These are phyloP conservation scores for Wickerhamomyces chambardii DNA, from an alignment of 805 yeast species.

Conservation along the genomic window DNA sequence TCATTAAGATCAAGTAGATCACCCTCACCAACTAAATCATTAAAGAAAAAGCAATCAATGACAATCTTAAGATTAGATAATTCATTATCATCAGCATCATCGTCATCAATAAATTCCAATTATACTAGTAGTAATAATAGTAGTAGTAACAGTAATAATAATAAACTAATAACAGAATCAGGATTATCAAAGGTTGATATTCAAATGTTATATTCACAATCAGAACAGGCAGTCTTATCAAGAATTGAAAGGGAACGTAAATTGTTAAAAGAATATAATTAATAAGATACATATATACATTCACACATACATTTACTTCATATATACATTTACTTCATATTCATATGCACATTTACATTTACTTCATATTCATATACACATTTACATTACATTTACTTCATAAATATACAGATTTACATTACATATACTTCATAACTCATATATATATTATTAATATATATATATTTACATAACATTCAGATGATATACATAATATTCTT, in stretches of 20 bases:
- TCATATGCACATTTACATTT: too few species aligned
- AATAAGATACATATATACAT: too few species aligned
- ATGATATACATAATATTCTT: too few species aligned
- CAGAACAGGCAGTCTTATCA: conserved; percentile 16
- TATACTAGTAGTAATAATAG: neutral
- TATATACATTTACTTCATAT: too few species aligned
- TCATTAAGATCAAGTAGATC: conserved; percentile 15
- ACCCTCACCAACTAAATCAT: conserved; percentile 13
- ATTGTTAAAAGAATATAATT: conserved; percentile 3
- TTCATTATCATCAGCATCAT: conserved; percentile 2
- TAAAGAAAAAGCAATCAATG: conserved; percentile 18
- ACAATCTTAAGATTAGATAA: conserved; percentile 17
- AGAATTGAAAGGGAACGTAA: conserved; percentile 18
- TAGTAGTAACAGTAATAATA: neutral
- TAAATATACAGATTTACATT: too few species aligned
- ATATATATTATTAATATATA: too few species aligned
- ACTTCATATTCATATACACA: too few species aligned
- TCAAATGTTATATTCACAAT: conserved; percentile 6
- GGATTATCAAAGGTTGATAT: conserved; percentile 13
- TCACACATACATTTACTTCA: too few species aligned
- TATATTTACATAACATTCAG: too few species aligned
- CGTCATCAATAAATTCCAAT: neutral
- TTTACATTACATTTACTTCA: too few species aligned
- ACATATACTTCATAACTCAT: too few species aligned
- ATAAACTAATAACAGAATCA: neutral